Evolutionary conservation across 2,329 filamentous ascomycete genomes (phyloP), one percentile per base, ranked within the genome.

Genomic region (Colletotrichum sublineola): DNA sequence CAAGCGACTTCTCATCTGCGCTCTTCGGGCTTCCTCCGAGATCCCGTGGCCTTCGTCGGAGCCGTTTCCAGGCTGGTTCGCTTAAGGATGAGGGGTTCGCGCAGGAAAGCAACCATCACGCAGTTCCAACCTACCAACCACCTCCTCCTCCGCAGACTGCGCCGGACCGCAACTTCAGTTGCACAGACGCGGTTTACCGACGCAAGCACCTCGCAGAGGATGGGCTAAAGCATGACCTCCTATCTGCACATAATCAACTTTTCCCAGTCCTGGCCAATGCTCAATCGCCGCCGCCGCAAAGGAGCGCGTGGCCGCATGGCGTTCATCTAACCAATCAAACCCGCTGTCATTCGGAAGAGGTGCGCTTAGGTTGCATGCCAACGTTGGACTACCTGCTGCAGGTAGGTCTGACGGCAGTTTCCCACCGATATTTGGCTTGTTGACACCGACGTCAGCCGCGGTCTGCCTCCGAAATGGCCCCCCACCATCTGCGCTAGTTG

Each of bases 321-420:
- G 67, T 29, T 36, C 67, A 18, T 60, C 52, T 38, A 29, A 11
- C 70, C 67, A 73, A 71, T 73, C 40, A 38, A 15, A 20, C 15
- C 38, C 20, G 50, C 18, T 9, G 24, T 38, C 36, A 18, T 44
- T 29, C 14, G 31, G 36, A 46, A 9, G 29, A 15, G 3, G 60
- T 31, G 68, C 64, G 68, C 64, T 68, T 68, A 71, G 31, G 31
- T 57, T 55, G 67, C 63, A 70, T 67, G 67, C 63, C 29, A 55
- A 63, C 24, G 61, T 63, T 31, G 61, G n/a, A 53, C 61, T 63
- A 8, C 46, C 46, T 58, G 7, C 31, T 60, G 42, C 33, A 40
- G 55, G 36, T n/a, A 67, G 31, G 33, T 38, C 29, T 42, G 38
- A 55, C 48, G 48, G 38, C 65, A 44, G 65, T 20, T 33, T 66